A percentile compares a stretch with the other conserved stretches of the same genome.
Evolutionary conservation across 2,329 filamentous ascomycete species (phyloP).

Genomic region (Phialophora chinensis): DNA sequence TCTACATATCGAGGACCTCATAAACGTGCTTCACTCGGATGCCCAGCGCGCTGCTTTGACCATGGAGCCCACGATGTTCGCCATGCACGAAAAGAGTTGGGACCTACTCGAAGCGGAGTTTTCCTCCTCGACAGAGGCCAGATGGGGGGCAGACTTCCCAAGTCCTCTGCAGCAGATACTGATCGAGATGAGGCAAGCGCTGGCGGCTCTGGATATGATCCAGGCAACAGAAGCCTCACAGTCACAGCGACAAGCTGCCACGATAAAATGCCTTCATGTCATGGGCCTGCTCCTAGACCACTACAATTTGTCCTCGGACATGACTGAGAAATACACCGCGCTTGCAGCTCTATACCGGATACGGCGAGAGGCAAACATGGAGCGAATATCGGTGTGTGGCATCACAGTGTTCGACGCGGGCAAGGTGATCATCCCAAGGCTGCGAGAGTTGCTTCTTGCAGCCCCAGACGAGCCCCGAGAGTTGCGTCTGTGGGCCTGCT

Average conservation of each 20-base stretch:
- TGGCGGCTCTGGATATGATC: slow-evolving; percentile 9
- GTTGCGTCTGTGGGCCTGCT: slow-evolving; percentile 17
- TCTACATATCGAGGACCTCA: slow-evolving; percentile 12
- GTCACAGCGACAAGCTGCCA: slow-evolving; percentile 10
- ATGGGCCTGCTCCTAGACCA: slow-evolving; percentile 12
- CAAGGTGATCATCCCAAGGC: slow-evolving; percentile 7
- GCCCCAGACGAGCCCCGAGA: not conserved
- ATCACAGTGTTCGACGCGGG: slow-evolving; percentile 15
- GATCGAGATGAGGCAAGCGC: slow-evolving; percentile 14
- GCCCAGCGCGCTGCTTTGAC: slow-evolving; percentile 20
- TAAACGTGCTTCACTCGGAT: slow-evolving; percentile 21
- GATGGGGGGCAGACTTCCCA: not conserved
- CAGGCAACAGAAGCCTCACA: not conserved
- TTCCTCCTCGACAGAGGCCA: not conserved
- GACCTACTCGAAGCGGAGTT: slow-evolving; percentile 14
- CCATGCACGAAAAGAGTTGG: slow-evolving; percentile 14
- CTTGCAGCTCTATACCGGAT: slow-evolving; percentile 21
- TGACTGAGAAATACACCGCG: slow-evolving; percentile 14
- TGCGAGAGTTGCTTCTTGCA: slow-evolving; percentile 4
- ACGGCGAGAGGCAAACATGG: slow-evolving; percentile 19
- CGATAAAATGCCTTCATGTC: slow-evolving; percentile 19
- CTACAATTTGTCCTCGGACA: slow-evolving; percentile 15
- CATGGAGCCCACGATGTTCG: slow-evolving; percentile 8
- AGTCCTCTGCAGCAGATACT: not conserved
- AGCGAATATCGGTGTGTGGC: slow-evolving; percentile 12